These are phyloP conservation scores for Penstemon barbatus DNA, from an alignment of 257 asterid genomes.

Conservation along the genomic window DNA sequence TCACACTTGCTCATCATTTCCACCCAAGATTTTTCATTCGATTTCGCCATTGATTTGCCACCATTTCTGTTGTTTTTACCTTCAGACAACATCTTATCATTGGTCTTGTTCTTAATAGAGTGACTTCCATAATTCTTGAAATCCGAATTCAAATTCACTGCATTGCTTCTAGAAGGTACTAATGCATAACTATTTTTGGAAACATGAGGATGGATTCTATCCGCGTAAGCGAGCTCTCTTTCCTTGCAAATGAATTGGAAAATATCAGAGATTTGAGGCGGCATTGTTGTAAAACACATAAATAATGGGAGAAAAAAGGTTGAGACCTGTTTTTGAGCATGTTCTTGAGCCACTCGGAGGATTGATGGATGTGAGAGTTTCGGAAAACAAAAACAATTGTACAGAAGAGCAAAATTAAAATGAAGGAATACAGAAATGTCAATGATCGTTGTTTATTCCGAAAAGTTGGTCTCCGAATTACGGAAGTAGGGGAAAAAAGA, in stretches of 20 bases:
- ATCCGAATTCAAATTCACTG: neutral
- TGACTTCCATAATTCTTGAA: neutral
- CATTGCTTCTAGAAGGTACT: neutral
- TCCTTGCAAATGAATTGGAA: neutral
- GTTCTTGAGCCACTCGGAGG: conserved; percentile 31
- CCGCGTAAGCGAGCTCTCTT: conserved; percentile 2
- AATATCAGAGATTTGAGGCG: neutral
- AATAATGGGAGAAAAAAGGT: conserved; percentile 6
- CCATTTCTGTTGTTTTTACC: neutral
- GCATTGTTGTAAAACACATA: neutral
- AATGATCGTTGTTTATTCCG: conserved; percentile 27
- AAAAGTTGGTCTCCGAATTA: conserved; percentile 16
- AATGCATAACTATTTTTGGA: conserved; percentile 1
- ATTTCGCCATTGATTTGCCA: neutral
- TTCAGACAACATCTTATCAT: neutral
- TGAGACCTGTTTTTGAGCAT: conserved; percentile 29
- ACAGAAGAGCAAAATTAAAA: conserved; percentile 29
- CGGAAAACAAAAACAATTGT: conserved; percentile 25
- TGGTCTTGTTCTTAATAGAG: neutral
- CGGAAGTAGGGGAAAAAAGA: conserved; percentile 34
- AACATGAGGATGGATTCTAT: neutral
- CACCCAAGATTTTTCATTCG: conserved; percentile 28
- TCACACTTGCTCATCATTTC: conserved; percentile 40
- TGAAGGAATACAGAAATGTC: conserved; percentile 17
- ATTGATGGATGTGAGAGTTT: conserved; percentile 24